Percentiles rank a stretch among this genome's conserved stretches.
Conservation (phyloP, 2,329 filamentous ascomycete genomes). For the Leptosphaerulina australis region DNA sequence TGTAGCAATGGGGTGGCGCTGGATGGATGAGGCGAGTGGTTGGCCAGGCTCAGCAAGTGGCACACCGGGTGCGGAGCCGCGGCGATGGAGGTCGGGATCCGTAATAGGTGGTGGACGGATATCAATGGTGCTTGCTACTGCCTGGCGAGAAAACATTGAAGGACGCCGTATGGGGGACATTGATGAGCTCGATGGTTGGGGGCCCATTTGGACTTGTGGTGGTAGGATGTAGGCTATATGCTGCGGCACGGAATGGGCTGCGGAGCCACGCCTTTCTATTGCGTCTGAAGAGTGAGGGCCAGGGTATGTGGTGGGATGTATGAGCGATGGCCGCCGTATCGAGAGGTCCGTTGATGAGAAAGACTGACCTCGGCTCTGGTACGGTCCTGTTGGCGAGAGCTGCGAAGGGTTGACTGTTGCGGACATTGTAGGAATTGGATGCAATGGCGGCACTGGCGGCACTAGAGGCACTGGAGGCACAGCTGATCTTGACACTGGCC, state of each 20-base stretch:
- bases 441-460: constrained; percentile 15
- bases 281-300: constrained; percentile 31
- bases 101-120: constrained; percentile 30
- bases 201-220: constrained; percentile 3
- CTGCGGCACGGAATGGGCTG: constrained; percentile 23
- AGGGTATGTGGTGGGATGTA: constrained; percentile 45
- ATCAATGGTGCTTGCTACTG: constrained; percentile 29
- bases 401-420: constrained; percentile 30
- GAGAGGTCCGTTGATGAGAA: constrained; percentile 37
- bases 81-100: constrained; percentile 21
- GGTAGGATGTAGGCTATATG: constrained; percentile 1
- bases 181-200: constrained; percentile 3
- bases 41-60: not conserved
- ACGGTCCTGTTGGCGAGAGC: constrained; percentile 23
- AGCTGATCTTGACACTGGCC: constrained; percentile 10
- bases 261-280: constrained; percentile 34
- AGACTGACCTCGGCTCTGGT: constrained; percentile 28
- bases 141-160: constrained; percentile 20
- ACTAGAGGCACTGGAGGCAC: constrained; percentile 14
- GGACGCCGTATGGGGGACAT: constrained; percentile 16
- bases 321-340: constrained; percentile 35
- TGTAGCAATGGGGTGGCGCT: constrained; percentile 15
- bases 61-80: constrained; percentile 34
- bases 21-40: constrained; percentile 3
- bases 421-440: constrained; percentile 33